Evolutionary conservation across 768 basidiomycete species (phyloP), one percentile per base, ranked within the genome.

Genomic region (Steccherinum ochraceum): DNA sequence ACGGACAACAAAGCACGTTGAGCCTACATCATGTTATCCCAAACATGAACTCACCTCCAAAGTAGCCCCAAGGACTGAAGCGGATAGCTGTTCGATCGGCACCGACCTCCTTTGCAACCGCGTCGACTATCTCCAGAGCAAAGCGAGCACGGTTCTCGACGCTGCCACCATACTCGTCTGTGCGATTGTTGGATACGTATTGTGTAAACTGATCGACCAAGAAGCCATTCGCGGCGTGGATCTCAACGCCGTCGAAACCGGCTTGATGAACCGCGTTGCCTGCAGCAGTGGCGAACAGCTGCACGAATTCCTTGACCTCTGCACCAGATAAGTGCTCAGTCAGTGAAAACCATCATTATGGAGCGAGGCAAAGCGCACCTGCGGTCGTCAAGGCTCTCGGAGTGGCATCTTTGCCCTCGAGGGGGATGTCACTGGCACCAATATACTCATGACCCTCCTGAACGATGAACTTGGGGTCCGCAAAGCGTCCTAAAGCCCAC

Each of bases 401-500:
- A 5, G 48, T 20, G 30, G 30, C 30, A 20, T 46, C 3, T 47
- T 30, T 23, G 2, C 12, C 20, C 4, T 35, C 40, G 12, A 67
- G 46, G 0, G 53, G 53, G 48, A 70, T 62, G 7, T 58, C 24
- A 1, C 71, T 71, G 3, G 69, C 62, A 5, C 68, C 61, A 46
- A 69, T 61, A 54, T 66, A 67, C 7, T 59, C 62, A 7, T 64
- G 65, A 47, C 69, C 65, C 41, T 74, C 71, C 44, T 72, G 58
- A 3, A 56, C 58, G 0, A 82, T 63, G 27, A 67, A 46, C 0
- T 58, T 53, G n/a, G 62, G 52, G 21, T 60, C 46, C 4, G 74
- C 74, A 0, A 66, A 57, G 3, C 79, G 72, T 0, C 79, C 82
- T 1, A 79, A 58, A 1, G 81, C 81, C 72, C 81, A 80, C 1